Percentiles rank a stretch among this genome's conserved stretches.
Conservation (phyloP, 2,329 filamentous ascomycete species). For the Monilinia fructigena region DNA sequence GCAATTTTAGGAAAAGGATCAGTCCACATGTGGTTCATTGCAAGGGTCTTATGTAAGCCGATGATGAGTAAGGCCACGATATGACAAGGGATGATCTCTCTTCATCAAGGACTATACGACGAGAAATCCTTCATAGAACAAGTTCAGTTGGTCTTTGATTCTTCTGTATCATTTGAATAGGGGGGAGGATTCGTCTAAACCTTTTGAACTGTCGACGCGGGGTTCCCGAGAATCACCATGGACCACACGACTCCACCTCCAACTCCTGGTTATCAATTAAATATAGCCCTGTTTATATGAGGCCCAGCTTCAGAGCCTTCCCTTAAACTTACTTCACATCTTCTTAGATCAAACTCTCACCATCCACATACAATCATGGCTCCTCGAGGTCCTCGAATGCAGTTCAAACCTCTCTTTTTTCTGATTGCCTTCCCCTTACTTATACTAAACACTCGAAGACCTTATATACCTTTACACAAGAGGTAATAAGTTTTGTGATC, state of each 20-base stretch:
- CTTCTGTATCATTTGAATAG: background rate
- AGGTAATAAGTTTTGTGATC: background rate
- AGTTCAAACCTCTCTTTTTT: background rate
- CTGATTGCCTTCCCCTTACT: conserved; percentile 2
- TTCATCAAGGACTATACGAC: background rate
- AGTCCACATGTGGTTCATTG: background rate
- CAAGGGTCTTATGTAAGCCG: conserved; percentile 8
- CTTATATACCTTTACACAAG: background rate
- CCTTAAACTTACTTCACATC: background rate
- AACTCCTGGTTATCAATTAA: background rate
- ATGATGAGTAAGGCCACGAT: background rate
- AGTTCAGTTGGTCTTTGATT: background rate
- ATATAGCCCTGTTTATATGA: background rate
- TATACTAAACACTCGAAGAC: conserved; percentile 1
- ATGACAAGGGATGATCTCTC: background rate
- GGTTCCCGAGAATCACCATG: conserved; percentile 7
- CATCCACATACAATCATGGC: background rate
- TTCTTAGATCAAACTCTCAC: background rate
- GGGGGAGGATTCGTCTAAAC: background rate
- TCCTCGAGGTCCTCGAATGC: background rate
- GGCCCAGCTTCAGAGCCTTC: background rate
- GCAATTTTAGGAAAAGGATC: conserved; percentile 15
- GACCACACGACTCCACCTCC: conserved; percentile 1
- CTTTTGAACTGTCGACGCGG: background rate
- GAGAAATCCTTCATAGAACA: background rate